Evolutionary conservation across 352 stramenopile genomes (phyloP).

Genomic region (Pythium grandisporangium): DNA sequence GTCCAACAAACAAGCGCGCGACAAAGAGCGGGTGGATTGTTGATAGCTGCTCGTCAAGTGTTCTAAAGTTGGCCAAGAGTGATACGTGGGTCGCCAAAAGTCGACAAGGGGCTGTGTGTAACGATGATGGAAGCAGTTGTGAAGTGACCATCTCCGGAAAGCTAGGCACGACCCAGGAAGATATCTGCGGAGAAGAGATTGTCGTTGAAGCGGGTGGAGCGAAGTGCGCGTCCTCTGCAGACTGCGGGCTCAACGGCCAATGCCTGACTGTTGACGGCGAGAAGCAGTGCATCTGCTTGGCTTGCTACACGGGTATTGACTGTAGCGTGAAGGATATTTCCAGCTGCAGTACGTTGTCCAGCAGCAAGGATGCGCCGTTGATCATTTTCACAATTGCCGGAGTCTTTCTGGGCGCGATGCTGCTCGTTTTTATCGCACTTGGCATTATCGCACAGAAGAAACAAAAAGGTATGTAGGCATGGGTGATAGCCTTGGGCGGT

Average conservation of each 20-base stretch:
- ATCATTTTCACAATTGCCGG: constrained; percentile 68
- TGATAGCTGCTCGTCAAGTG: constrained; percentile 33
- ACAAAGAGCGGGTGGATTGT: constrained; percentile 56
- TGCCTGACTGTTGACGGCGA: constrained; percentile 52
- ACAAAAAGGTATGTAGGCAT: constrained; percentile 41
- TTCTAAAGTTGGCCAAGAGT: constrained; percentile 41
- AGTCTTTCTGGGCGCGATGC: constrained; percentile 62
- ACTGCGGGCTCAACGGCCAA: constrained; percentile 71
- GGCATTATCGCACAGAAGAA: constrained; percentile 61
- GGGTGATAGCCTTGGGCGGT: too few species aligned
- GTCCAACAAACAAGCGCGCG: constrained; percentile 42
- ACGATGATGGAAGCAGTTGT: constrained; percentile 45
- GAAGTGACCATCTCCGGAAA: constrained; percentile 39
- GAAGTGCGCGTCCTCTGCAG: constrained; percentile 47
- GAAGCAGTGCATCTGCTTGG: constrained; percentile 60
- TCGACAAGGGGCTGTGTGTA: constrained; percentile 65
- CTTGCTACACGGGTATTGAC: constrained; percentile 68
- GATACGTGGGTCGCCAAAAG: constrained; percentile 70
- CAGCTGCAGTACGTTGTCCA: constrained; percentile 52
- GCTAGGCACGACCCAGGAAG: constrained; percentile 62
- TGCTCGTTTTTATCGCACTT: constrained; percentile 65
- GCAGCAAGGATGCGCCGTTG: constrained; percentile 46
- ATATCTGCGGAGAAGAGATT: constrained; percentile 59
- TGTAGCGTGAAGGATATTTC: constrained; percentile 73
- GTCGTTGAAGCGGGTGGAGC: constrained; percentile 50